Conservation (phyloP, 768 basidiomycete species). For the Termitomyces sp. region DNA sequence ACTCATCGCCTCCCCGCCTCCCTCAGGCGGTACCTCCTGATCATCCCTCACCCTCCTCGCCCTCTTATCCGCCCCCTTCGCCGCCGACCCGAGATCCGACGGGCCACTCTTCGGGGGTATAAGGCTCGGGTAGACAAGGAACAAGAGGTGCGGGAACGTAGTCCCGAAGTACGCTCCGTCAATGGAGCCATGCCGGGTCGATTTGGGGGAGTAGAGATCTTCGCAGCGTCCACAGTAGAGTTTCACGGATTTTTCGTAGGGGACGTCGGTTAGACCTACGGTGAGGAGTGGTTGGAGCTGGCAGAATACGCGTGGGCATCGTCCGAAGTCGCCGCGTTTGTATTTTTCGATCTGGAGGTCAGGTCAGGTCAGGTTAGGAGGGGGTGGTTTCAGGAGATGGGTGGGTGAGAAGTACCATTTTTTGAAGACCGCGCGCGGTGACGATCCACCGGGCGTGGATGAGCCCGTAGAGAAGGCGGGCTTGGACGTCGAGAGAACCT, state of each 20-base stretch:
- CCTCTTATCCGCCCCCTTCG: constrained; percentile 28
- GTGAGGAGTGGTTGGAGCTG: constrained; percentile 93
- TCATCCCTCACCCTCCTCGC: constrained; percentile 42
- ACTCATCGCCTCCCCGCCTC: constrained; percentile 64
- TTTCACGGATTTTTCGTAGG: constrained; percentile 98
- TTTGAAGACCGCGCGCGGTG: constrained; percentile 86
- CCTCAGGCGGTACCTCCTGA: constrained; percentile 55
- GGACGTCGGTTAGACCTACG: constrained; percentile 94
- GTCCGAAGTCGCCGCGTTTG: constrained; percentile 96
- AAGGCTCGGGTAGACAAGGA: constrained; percentile 94
- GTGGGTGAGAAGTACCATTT: constrained; percentile 65
- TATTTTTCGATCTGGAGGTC: constrained; percentile 83
- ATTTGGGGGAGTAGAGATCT: constrained; percentile 97
- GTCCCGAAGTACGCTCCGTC: constrained; percentile 99
- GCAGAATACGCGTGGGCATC: constrained; percentile 97
- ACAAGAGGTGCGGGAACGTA: constrained; percentile 94
- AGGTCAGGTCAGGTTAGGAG: too few species aligned
- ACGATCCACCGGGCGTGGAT: constrained; percentile 98
- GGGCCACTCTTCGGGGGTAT: constrained; percentile 77
- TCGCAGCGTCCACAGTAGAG: constrained; percentile 98
- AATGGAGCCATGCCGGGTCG: constrained; percentile 93
- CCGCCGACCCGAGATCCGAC: constrained; percentile 26
- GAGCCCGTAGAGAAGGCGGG: constrained; percentile 89
- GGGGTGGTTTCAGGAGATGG: neutral
- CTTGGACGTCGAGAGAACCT: constrained; percentile 89